Conservation (phyloP, 768 basidiomycete genomes). For the Leccinum pellstonianum region DNA sequence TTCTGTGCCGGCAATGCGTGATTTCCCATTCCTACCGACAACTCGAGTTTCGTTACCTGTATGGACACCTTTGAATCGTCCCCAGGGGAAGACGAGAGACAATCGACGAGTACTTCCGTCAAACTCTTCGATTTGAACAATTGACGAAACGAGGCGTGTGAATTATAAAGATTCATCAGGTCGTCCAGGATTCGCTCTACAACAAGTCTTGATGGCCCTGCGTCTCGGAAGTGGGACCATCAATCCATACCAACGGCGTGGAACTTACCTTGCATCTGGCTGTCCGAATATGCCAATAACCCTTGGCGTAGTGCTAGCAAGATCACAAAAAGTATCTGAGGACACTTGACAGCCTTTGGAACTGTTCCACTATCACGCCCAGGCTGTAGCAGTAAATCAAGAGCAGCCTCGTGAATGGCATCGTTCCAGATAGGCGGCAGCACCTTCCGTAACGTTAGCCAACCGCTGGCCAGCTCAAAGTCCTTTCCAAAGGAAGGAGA, state of each 20-base stretch:
- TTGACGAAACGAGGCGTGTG: conserved; percentile 64
- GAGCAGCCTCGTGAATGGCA: conserved; percentile 62
- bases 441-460: conserved; percentile 68
- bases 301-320: conserved; percentile 66
- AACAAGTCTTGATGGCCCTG: conserved; percentile 25
- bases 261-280: conserved; percentile 16
- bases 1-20: conserved; percentile 63
- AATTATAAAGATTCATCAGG: conserved; percentile 65
- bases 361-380: background rate
- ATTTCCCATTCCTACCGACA: conserved; percentile 65
- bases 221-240: background rate
- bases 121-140: conserved; percentile 71
- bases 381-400: conserved; percentile 66
- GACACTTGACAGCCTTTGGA: conserved; percentile 47
- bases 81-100: conserved; percentile 48
- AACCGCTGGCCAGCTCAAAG: conserved; percentile 84
- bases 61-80: conserved; percentile 44
- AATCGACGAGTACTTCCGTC: conserved; percentile 64
- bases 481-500: conserved; percentile 71
- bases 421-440: conserved; percentile 70
- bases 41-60: conserved; percentile 67
- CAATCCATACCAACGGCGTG: background rate
- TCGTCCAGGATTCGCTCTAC: conserved; percentile 52
- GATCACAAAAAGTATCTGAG: conserved; percentile 71
- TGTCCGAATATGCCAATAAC: conserved; percentile 35